Evolutionary conservation across 2,329 filamentous ascomycete genomes (phyloP), one percentile per base, ranked within the genome.

Genomic region (Furcasterigmium sp.): DNA sequence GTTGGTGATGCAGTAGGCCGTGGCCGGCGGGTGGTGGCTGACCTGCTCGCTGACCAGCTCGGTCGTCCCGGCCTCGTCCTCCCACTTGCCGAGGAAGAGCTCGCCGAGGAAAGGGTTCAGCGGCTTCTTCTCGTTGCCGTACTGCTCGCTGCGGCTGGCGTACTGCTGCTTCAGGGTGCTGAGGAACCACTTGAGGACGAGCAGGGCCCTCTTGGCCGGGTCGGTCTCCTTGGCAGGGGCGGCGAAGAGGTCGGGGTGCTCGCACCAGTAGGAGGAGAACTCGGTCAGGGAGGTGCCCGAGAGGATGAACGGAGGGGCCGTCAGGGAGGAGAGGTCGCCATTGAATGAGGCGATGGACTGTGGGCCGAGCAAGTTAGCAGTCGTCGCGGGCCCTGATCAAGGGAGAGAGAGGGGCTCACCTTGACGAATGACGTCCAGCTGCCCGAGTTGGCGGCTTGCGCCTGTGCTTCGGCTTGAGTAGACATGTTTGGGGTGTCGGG

Each of bases 121-220:
- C 3, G 91, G 91, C 73, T 97, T 98, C 81, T 97, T 97, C 74
- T 96, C 91, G 58, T 89, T 93, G 39, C 89, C 90, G 51, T 76
- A 82, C 55, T 82, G 71, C 54, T 96, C 91, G 60, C 87, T 94
- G 46, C 78, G 75, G 57, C 73, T 80, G 45, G 79, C 78, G 56
- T 84, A 82, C 62, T 95, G 89, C 65, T 94, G 88, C 70, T 93
- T 95, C 41, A 97, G 74, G 4, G 91, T 95, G 57, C 83, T 91
- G 43, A 97, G 69, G 69, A 96, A 97, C 91, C 91, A 97, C 66
- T 91, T 94, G 55, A 96, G 72, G n/a, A 97, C 91, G 26, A 91
- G 73, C 52, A 95, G 68, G 17, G 88, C 84, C 48, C 91, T 82
- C 71, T 89, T 93, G 56, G 85, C 80, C 1, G 90, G 78, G 60